phyloP scores from a whole-genome alignment of 805 yeast species.

The Vanderwaltozyma tropicalis region DNA sequence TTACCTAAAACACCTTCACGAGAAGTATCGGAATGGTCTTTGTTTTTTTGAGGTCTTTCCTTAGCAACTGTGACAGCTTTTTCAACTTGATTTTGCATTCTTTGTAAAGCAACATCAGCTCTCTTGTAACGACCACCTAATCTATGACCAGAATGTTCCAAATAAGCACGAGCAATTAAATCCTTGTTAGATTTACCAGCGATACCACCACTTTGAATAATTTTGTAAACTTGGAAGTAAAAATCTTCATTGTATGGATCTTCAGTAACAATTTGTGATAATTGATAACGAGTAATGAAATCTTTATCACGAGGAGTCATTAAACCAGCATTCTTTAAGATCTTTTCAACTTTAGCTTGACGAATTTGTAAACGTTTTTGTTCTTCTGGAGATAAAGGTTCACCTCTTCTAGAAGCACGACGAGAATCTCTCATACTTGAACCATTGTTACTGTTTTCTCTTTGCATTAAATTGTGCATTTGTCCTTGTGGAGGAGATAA shows the following conservation, averaged over 20 bases:
- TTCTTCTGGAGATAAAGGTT: slow-evolving; percentile 58
- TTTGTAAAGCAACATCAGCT: slow-evolving; percentile 83
- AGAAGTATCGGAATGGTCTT: slow-evolving; percentile 30
- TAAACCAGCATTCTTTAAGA: slow-evolving; percentile 76
- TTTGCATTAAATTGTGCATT: slow-evolving; percentile 1
- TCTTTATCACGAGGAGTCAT: slow-evolving; percentile 98
- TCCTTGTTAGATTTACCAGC: slow-evolving; percentile 44
- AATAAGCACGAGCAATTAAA: slow-evolving; percentile 84
- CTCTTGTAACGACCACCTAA: slow-evolving; percentile 75
- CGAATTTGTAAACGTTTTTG: slow-evolving; percentile 55
- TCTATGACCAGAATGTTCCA: slow-evolving; percentile 86
- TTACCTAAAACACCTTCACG: slow-evolving; percentile 87
- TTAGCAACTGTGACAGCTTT: slow-evolving; percentile 93
- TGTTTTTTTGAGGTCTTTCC: slow-evolving; percentile 64
- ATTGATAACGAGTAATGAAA: slow-evolving; percentile 85
- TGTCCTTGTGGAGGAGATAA: neutral
- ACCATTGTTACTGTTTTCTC: slow-evolving; percentile 1
- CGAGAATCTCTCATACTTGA: slow-evolving; percentile 13
- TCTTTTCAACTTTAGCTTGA: slow-evolving; percentile 64
- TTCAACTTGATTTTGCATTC: slow-evolving; percentile 97
- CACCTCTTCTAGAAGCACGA: slow-evolving; percentile 19
- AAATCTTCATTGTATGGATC: slow-evolving; percentile 97
- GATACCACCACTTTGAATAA: slow-evolving; percentile 43
- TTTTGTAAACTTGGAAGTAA: slow-evolving; percentile 84
- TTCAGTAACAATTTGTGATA: slow-evolving; percentile 91